phyloP scores from a whole-genome alignment of 768 basidiomycete species.

The Boletus rufocinnamomeus region DNA sequence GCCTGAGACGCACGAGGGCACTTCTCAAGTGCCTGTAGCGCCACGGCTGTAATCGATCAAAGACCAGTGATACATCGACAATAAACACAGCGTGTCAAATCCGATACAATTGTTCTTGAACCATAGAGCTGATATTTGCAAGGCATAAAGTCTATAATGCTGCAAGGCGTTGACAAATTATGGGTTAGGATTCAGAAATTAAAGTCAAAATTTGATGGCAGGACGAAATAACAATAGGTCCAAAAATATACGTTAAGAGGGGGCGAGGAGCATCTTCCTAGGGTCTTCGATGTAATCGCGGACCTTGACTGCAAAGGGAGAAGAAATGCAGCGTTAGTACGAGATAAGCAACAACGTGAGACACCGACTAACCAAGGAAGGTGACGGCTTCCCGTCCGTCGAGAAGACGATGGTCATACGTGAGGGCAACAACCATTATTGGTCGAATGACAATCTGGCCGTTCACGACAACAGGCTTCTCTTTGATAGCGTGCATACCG shows the following conservation, averaged over 20 bases:
- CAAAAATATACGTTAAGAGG: constrained; percentile 15
- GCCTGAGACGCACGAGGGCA: background rate
- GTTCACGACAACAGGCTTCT: constrained; percentile 85
- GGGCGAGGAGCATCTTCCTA: constrained; percentile 79
- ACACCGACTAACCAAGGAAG: constrained; percentile 79
- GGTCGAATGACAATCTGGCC: constrained; percentile 97
- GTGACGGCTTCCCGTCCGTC: constrained; percentile 96
- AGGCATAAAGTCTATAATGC: constrained; percentile 7
- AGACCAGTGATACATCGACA: background rate
- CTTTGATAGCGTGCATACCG: constrained; percentile 96
- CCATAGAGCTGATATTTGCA: background rate
- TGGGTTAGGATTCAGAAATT: constrained; percentile 5
- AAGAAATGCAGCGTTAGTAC: constrained; percentile 5
- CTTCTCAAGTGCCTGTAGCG: background rate
- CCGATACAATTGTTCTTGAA: background rate
- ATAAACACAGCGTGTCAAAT: background rate
- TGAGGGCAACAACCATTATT: constrained; percentile 93
- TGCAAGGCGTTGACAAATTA: constrained; percentile 16
- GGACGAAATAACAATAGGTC: background rate
- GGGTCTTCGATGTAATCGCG: constrained; percentile 95
- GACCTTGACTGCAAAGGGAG: constrained; percentile 64
- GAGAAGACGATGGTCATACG: constrained; percentile 93
- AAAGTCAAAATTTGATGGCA: constrained; percentile 11
- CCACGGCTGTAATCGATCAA: background rate
- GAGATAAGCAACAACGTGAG: background rate